Base-by-base conservation (phyloP, 768 basidiomycete genomes). In the Lepiota brunneoincarnata region DNA sequence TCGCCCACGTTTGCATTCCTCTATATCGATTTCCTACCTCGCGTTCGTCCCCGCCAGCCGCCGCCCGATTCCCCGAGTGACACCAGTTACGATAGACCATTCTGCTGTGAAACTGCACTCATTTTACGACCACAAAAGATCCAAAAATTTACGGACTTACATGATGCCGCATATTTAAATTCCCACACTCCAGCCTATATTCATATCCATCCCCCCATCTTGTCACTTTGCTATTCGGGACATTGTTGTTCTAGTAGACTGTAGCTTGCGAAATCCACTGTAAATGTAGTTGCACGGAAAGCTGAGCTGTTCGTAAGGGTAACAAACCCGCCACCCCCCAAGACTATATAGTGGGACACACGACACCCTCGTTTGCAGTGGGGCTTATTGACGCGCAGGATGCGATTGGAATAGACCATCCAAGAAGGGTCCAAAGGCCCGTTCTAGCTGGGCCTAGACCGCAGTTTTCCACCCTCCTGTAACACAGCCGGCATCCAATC, bases 391-490 rank as follows among this genome's bases (percentile, higher is more conserved):
- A 10, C 31, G 31, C 31, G 7, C 31, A 31, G 31, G 31, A 4
- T 10, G 7, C 2, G 3, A 31, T 9, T 9, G 7, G 31, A 31
- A 31, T 31, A 3, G 31, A 31, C 11, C 31, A 31, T 31, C 4
- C 31, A 31, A 9, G 31, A 31, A 28, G 31, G 31, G 31, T 9
- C 31, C 7, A 28, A 23, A 35, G 36, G 52, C 38, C 52, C 36
- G 39, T 43, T n/a, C 52, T 54, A 12, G 44, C 39, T 11, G 23
- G 52, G 28, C 40, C 52, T 28, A 46, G 52, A 54, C 52, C 52
- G 10, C 41, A n/a, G 6, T 38, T 12, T 21, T 26, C n/a, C n/a
- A n/a, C n/a, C n/a, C n/a, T n/a, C n/a, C n/a, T 10, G 6, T 31
- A 14, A 40, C 31, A 6, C 2, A 49, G 34, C 31, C 31, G 31